Conservation (phyloP, 2,329 filamentous ascomycete species). For the Fusarium sp. region DNA sequence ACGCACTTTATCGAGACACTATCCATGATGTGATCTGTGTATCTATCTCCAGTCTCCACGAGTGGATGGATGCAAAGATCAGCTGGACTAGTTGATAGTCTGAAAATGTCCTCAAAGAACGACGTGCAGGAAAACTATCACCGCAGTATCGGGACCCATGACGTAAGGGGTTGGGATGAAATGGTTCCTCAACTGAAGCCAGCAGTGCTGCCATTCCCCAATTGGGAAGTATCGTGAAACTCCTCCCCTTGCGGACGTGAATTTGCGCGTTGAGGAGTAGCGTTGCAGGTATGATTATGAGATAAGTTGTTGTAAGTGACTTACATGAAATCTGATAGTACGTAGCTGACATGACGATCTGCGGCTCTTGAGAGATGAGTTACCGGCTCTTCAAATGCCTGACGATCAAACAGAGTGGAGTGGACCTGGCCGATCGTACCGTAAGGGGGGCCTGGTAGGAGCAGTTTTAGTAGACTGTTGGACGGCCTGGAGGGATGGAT, state of each 20-base stretch:
- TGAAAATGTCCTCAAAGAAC: not conserved
- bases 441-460: conserved; percentile 19
- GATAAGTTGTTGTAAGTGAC: not conserved
- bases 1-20: conserved; percentile 36
- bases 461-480: not conserved
- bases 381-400: conserved; percentile 35
- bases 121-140: not conserved
- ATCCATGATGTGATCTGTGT: conserved; percentile 5
- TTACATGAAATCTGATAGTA: not conserved
- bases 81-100: conserved; percentile 8
- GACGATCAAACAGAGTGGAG: conserved; percentile 40
- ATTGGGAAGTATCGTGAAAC: conserved; percentile 31
- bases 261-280: conserved; percentile 19
- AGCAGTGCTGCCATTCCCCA: conserved; percentile 22
- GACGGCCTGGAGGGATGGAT: conserved; percentile 1
- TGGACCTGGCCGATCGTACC: conserved; percentile 36
- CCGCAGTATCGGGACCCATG: conserved; percentile 20
- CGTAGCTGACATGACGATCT: conserved; percentile 28
- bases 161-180: conserved; percentile 37
- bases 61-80: conserved; percentile 7
- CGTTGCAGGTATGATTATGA: conserved; percentile 16
- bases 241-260: conserved; percentile 12
- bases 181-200: conserved; percentile 11
- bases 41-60: conserved; percentile 6
- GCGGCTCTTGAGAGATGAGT: conserved; percentile 31